Evolutionary conservation across 768 basidiomycete genomes (phyloP).

Genomic region (Dioszegia crocea): DNA sequence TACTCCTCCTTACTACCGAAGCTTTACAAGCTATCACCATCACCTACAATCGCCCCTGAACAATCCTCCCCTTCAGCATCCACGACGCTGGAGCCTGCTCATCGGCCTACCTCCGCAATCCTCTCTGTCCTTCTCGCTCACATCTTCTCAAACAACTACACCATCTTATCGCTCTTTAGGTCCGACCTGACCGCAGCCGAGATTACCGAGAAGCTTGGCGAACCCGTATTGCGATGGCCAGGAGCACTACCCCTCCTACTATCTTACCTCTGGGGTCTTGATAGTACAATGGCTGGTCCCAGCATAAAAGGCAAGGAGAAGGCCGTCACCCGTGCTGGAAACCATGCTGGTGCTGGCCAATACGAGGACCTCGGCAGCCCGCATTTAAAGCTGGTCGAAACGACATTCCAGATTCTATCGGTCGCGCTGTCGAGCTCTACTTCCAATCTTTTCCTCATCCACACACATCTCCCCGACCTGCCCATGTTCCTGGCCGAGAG

Average conservation of each 20-base stretch:
- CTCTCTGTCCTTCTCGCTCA: conserved; percentile 38
- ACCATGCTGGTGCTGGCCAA: neutral
- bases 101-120: conserved; percentile 17
- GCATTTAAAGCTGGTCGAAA: conserved; percentile 8
- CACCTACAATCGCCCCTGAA: neutral
- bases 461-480: conserved; percentile 23
- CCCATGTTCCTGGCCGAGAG: conserved; percentile 19
- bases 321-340: neutral
- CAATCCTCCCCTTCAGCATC: conserved; percentile 2
- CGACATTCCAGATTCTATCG: conserved; percentile 21
- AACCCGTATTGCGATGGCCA: conserved; percentile 11
- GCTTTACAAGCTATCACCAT: conserved; percentile 1
- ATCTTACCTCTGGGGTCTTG: conserved; percentile 24
- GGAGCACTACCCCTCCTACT: conserved; percentile 20
- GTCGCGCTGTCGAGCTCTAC: conserved; percentile 23
- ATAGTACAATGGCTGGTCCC: neutral
- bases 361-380: conserved; percentile 6
- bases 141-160: conserved; percentile 41
- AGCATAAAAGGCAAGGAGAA: conserved; percentile 27
- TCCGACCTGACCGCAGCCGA: neutral
- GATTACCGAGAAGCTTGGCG: conserved; percentile 13
- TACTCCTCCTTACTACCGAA: conserved; percentile 8
- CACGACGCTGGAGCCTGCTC: neutral
- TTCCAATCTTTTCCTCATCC: conserved; percentile 21
- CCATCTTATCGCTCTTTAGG: conserved; percentile 28